Evolutionary conservation across 2,329 filamentous ascomycete species (phyloP), one percentile per base, ranked within the genome.

Genomic region (Colletotrichum somersetense): DNA sequence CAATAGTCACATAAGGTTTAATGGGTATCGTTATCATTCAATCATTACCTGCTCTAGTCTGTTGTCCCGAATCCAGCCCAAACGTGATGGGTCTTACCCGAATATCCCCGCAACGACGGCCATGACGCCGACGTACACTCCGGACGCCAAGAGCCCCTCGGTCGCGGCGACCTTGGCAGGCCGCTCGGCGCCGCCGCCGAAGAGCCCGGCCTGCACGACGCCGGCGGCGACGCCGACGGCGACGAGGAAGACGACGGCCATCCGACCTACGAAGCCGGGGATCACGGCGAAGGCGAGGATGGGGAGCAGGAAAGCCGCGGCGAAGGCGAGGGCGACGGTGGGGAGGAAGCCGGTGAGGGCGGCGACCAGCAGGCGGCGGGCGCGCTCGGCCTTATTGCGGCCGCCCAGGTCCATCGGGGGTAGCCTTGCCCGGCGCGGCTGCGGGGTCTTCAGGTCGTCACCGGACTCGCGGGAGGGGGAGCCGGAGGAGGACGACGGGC

Each of bases 281-380:
- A 92, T 87, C 30, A 90, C 82, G 6, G 85, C 79, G 76, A 92
- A 92, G 0, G 88, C 85, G 11, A 91, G 76, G 1, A 91, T 82
- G 0, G 91, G 90, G 0, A 89, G 80, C 7, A 91, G 79, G 2
- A 92, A 81, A 0, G 86, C 85, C 0, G 84, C 81, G 0, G 86
- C 86, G 12, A 87, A 79, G 0, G 86, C 84, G 26, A 84, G 76
- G 10, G 87, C 85, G 5, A 85, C 71, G 2, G 74, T 76, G 5
- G 75, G 74, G 8, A 77, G 70, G 44, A 72, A 66, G 40, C 64
- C 70, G 3, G 58, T 62, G 8, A 64, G 42, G 18, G 68, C 26
- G 7, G 57, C 59, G 5, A 58, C 11, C 8, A 46, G 20, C 0
- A 59, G 16, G 11, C 30, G 46, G 26, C 64, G 57, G 23, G 26